Percentiles rank a stretch among this genome's conserved stretches.
Conservation (phyloP, 192 early-diverging fungal species). For the Fimicolochytrium jonesii region DNA sequence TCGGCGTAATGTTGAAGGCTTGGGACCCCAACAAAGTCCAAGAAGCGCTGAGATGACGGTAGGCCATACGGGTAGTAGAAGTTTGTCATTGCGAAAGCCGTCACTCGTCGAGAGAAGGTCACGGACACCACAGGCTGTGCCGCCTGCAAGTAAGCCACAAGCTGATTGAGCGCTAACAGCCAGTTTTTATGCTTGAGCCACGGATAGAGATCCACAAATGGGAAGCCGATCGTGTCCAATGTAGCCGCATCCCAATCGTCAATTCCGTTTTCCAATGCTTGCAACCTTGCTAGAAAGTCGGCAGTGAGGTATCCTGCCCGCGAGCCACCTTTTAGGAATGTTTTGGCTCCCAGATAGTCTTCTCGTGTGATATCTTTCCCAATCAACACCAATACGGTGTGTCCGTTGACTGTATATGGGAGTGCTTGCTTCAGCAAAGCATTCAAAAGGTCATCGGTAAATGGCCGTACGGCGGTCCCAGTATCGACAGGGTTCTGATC, state of each 20-base stretch:
- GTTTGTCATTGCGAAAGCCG: constrained; percentile 1
- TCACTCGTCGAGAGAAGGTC: background rate
- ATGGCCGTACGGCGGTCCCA: background rate
- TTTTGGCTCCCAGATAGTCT: background rate
- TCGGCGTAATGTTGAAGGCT: constrained; percentile 1
- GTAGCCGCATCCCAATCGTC: background rate
- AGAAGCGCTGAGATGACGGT: background rate
- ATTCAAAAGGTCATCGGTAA: background rate
- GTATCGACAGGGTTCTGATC: background rate
- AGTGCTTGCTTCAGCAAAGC: background rate
- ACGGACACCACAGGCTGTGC: background rate
- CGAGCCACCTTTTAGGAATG: constrained; percentile 2
- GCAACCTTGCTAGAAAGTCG: constrained; percentile 13
- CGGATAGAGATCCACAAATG: constrained; percentile 9
- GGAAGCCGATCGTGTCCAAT: background rate
- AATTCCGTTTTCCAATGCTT: too few relatives aligned
- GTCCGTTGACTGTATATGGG: background rate
- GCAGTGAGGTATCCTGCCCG: background rate
- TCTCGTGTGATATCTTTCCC: constrained; percentile 13
- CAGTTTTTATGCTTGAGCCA: too few relatives aligned
- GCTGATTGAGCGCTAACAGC: background rate
- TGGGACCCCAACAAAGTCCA: background rate
- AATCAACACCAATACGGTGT: background rate
- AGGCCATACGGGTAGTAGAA: constrained; percentile 10
- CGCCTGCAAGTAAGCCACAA: background rate